A percentile compares a stretch with the other conserved stretches of the same genome.
phyloP scores from a whole-genome alignment of 257 asterid species.

The Nemophila menziesii region DNA sequence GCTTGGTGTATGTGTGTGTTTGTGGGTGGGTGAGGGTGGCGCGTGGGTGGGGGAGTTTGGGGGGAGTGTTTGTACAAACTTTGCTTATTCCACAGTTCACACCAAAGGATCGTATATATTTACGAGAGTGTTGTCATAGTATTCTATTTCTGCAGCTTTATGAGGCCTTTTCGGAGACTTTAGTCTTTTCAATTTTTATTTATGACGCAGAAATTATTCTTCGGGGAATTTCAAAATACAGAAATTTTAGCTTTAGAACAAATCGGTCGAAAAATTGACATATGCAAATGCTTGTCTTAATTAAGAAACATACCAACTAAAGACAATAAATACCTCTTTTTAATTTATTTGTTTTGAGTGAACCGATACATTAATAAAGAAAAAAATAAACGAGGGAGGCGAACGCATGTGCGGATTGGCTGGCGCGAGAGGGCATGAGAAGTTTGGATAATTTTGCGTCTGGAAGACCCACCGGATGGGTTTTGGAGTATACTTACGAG shows the following conservation, averaged over 20 bases:
- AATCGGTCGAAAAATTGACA: slow-evolving; percentile 12
- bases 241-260: neutral
- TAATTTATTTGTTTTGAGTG: neutral
- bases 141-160: slow-evolving; percentile 43
- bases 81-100: slow-evolving; percentile 18
- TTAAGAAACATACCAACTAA: slow-evolving; percentile 31
- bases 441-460: too few relatives aligned
- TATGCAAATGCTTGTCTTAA: slow-evolving; percentile 19
- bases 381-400: too few relatives aligned
- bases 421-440: too few relatives aligned
- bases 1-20: neutral
- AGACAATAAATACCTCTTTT: neutral
- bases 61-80: neutral
- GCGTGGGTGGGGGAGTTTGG: neutral
- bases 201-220: slow-evolving; percentile 15
- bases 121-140: slow-evolving; percentile 21
- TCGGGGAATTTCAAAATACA: slow-evolving; percentile 19
- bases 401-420: too few relatives aligned
- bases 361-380: slow-evolving; percentile 1
- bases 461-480: too few relatives aligned
- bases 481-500: too few relatives aligned
- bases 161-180: slow-evolving; percentile 22
- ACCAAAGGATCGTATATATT: slow-evolving; percentile 37
- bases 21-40: neutral
- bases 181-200: slow-evolving; percentile 22